Conservation (phyloP, 306 rosid species). For the Pterocarpus santalinus region DNA sequence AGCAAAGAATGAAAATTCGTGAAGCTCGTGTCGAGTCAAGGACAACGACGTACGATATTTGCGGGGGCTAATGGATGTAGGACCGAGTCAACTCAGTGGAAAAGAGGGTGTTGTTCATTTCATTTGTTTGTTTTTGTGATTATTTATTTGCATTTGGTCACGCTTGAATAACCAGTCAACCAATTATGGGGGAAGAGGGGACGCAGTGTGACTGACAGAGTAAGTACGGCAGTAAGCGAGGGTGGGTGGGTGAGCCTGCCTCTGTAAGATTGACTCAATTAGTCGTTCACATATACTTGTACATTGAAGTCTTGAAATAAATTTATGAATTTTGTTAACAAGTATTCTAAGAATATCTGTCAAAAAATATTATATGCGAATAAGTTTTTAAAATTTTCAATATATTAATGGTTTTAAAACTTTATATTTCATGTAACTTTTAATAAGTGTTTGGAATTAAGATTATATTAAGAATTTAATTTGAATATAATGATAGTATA, state of each 20-base stretch:
- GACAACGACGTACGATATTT: constrained; percentile 22
- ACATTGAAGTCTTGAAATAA: not conserved
- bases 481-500: too few species aligned
- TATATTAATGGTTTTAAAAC: too few species aligned
- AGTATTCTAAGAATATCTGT: too few species aligned
- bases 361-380: too few species aligned
- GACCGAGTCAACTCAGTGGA: constrained; percentile 45
- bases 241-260: not conserved
- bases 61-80: not conserved
- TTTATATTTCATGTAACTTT: too few species aligned
- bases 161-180: constrained; percentile 19
- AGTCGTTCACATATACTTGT: not conserved
- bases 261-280: not conserved
- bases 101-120: not conserved
- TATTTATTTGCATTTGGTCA: not conserved
- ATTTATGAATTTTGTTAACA: too few species aligned
- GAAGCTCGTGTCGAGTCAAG: not conserved
- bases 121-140: not conserved
- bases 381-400: too few species aligned
- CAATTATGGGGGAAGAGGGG: not conserved
- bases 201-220: not conserved
- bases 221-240: not conserved
- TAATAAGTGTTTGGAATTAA: too few species aligned
- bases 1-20: not conserved
- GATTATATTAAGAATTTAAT: too few species aligned